Base-by-base conservation (phyloP, 2,329 filamentous ascomycete species). In the Aspergillus sp. region DNA sequence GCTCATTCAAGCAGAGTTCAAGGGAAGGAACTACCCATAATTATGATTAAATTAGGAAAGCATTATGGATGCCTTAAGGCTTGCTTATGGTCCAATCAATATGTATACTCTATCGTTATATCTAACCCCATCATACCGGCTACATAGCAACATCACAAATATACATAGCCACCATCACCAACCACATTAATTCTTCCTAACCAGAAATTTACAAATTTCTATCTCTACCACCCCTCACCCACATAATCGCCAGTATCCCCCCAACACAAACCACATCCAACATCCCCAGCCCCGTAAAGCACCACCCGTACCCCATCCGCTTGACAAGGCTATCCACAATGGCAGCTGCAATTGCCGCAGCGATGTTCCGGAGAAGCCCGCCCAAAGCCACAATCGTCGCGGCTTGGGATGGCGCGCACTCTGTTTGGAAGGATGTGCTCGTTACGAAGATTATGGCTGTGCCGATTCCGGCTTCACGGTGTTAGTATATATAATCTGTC, bases 361-460 rank as follows among this genome's bases (percentile, higher is more conserved):
- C 74, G 6, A 72, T 67, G 51, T 77, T 79, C 2, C 76, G 71
- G 30, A 78, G 66, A 59, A 78, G 68, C 48, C 74, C 74, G 4
- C 70, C 72, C 6, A 79, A 64, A 0, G 76, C 76, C 44, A 79
- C 75, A 7, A 76, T 66, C 17, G 69, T 73, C 3, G 77, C 77
- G 15, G 76, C 72, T 48, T 75, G 72, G 43, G 70, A 62, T 11
- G 73, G 71, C 2, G 73, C 69, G 53, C 72, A 76, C 56, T 77
- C 74, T 12, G 76, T 78, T 41, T 77, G 69, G 58, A 76, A 79
- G 1, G 74, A 73, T 0, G 75, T 77, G 20, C 70, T 76, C 3
- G 74, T 72, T 17, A 78, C 73, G 56, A 78, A 76, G 43, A 78
- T 75, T 60, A 76, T 74, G 6, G 74, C 74, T 56, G 75, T 73